Conservation (phyloP, 495 filamentous ascomycete species). For the Trichoderma asperelloides region DNA sequence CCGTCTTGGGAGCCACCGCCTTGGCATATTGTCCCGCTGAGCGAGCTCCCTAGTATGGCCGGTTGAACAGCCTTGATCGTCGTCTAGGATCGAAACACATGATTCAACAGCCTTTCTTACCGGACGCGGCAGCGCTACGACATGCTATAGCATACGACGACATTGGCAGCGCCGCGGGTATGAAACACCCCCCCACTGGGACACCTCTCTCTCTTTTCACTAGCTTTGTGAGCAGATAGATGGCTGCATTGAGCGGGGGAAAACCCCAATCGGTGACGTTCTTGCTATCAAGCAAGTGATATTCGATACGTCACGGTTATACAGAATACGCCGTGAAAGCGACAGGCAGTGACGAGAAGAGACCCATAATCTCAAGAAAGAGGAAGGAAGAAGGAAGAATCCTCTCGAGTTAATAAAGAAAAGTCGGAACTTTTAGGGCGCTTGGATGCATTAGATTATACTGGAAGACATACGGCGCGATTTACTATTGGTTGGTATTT, state of each 20-base stretch:
- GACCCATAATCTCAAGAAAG: neutral
- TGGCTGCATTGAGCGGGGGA: neutral
- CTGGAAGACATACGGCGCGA: no score
- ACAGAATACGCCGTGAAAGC: no score
- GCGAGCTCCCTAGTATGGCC: slow-evolving; percentile 1
- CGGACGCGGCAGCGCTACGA: neutral
- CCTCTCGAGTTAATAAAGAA: no score
- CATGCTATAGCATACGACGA: neutral
- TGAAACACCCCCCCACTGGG: no score
- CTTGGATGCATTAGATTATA: no score
- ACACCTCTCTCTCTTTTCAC: neutral
- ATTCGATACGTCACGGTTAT: no score
- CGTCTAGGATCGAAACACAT: neutral
- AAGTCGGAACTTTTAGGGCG: no score
- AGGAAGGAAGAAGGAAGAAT: neutral
- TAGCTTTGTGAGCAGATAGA: neutral
- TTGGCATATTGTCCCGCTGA: slow-evolving; percentile 14
- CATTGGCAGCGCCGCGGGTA: no score
- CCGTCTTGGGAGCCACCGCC: slow-evolving; percentile 9
- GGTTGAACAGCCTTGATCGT: neutral
- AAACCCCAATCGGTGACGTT: no score
- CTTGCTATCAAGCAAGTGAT: no score
- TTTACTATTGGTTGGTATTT: no score
- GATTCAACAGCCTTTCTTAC: neutral
- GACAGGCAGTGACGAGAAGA: neutral